Percentiles rank a stretch among this genome's conserved stretches.
phyloP scores from a whole-genome alignment of 106 monocot genomes.

The Gastrodia elata region DNA sequence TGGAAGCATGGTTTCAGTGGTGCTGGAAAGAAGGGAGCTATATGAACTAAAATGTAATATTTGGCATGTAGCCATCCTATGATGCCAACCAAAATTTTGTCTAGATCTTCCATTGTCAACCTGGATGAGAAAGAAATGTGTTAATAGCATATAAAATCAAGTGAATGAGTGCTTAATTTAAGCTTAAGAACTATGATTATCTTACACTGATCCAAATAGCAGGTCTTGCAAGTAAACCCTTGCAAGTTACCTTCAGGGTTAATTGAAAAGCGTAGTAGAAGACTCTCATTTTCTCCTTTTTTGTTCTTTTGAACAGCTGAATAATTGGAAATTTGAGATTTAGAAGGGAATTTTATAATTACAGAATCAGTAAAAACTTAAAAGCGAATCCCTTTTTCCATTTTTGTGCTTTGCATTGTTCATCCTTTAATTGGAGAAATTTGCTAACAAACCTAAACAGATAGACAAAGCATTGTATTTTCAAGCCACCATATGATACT shows the following conservation, averaged over 20 bases:
- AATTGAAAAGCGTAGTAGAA: not conserved
- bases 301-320: too few species aligned
- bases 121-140: slow-evolving; percentile 13
- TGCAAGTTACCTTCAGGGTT: not conserved
- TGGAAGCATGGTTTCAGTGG: slow-evolving; percentile 1
- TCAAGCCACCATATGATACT: too few species aligned
- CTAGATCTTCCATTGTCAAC: slow-evolving; percentile 3
- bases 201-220: slow-evolving; percentile 4
- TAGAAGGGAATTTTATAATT: too few species aligned
- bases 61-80: not conserved
- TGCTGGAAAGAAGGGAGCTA: slow-evolving; percentile 8
- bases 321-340: too few species aligned
- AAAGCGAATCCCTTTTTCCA: too few species aligned
- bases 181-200: not conserved
- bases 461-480: too few species aligned
- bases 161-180: not conserved
- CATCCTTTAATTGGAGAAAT: too few species aligned
- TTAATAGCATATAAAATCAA: not conserved
- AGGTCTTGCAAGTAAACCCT: not conserved
- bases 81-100: slow-evolving; percentile 3
- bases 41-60: not conserved
- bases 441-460: too few species aligned
- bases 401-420: too few species aligned
- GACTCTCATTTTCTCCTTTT: slow-evolving; percentile 7
- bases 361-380: too few species aligned